Base-by-base conservation (phyloP, 1,284 basidiomycete genomes). In the Sporisorium iseilematis-ciliati region DNA sequence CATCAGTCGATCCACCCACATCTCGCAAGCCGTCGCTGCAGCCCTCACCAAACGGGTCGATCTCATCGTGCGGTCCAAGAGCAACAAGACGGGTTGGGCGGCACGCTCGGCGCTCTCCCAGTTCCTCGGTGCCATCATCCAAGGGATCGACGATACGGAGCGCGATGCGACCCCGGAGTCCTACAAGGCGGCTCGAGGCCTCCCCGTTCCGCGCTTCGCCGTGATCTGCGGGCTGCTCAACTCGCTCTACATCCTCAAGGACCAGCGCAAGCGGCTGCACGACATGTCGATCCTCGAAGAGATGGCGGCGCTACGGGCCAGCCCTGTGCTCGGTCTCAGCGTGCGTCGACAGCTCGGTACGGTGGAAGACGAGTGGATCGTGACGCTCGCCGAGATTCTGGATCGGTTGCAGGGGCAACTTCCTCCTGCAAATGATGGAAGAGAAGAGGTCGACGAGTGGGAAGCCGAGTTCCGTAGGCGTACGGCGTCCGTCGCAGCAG, bases 171-270 rank as follows among this genome's bases (percentile, higher is more conserved):
- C 38, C 1, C 73, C 73, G 20, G 73, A 71, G 25, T 75, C 73
- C 21, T 75, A 65, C 49, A 43, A 51, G 62, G 57, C 73, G 20
- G 60, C 73, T 3, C 46, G 57, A 18, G 70, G 77, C 2, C 23
- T 72, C 18, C 78, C 72, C 18, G 60, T 84, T 11, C 67, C 83
- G 11, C 64, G 72, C 25, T 76, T 84, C 16, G 70, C 82, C 18
- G 58, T 84, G 18, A 65, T 79, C 40, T 75, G 78, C 1, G 83
- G 83, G 5, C 67, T 84, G 0, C 65, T 84, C 11, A 75, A 72
- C 14, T 81, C 81, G 4, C 60, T 84, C 10, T 69, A 78, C 46
- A 26, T 70, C 2, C 75, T 76, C 29, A 75, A 77, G n/a, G 77
- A 70, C 11, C 77, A 79, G 55, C 56, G 75, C 25, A 65, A 38